These are phyloP conservation scores for Wickerhamiella dianesei DNA, from an alignment of 805 yeast genomes.

Conservation along the genomic window DNA sequence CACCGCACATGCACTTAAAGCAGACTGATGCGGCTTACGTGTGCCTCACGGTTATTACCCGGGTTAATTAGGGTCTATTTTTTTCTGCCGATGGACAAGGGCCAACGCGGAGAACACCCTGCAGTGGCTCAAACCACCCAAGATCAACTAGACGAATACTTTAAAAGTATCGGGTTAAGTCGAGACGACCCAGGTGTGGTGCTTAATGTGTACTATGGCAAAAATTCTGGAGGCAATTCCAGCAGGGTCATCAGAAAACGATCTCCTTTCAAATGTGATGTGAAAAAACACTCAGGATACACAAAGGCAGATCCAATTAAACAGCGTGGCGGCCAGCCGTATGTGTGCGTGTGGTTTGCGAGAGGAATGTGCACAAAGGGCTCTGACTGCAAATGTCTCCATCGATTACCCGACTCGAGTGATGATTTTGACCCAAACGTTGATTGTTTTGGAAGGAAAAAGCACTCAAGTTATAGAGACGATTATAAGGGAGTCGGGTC, in stretches of 20 bases:
- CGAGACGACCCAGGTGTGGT: conserved; percentile 52
- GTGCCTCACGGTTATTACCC: too few species aligned
- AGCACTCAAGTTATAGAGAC: conserved; percentile 65
- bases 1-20: too few species aligned
- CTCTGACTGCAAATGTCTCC: conserved; percentile 58
- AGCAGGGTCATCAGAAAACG: conserved; percentile 24
- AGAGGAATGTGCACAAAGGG: conserved; percentile 81
- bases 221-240: conserved; percentile 72
- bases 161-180: neutral
- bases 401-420: conserved; percentile 50
- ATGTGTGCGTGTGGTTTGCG: conserved; percentile 73
- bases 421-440: conserved; percentile 50
- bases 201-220: conserved; percentile 77
- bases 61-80: too few species aligned
- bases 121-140: conserved; percentile 14
- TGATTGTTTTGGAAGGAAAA: conserved; percentile 91
- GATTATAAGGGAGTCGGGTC: conserved; percentile 94
- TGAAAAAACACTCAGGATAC: conserved; percentile 54
- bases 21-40: too few species aligned
- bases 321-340: conserved; percentile 20
- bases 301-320: conserved; percentile 30
- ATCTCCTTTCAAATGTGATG: conserved; percentile 46
- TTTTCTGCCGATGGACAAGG: too few species aligned
- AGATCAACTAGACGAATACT: conserved; percentile 3
- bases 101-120: too few species aligned